Evolutionary conservation across 345 rosid genomes (phyloP), one percentile per base, ranked within the genome.

Genomic region (Camelina laxa): DNA sequence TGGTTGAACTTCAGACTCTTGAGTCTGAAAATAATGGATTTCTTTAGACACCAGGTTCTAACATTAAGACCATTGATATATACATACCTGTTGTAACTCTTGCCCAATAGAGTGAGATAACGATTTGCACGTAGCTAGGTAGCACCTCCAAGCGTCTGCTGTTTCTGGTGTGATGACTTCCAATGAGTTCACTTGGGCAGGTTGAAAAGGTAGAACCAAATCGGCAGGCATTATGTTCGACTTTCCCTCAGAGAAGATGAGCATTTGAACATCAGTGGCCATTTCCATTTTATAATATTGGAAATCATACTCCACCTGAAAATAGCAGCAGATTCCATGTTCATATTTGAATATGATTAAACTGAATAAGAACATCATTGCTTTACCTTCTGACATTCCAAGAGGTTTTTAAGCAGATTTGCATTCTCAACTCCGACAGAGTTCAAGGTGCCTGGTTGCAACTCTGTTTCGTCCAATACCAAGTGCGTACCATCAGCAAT

Each of bases 191-290:
- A 70, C 78, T 4, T 83, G 82, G 54, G 88, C 81, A 68, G 97
- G 97, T 76, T 81, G 90, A 80, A 92, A 85, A 5, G 97, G 97
- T 30, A 92, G n/a, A 15, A 90, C 85, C 62, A 90, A 19, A 84
- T 92, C 97, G 11, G 97, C 89, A 0, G 97, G 99, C 68, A 92
- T 57, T 33, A 90, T 92, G 79, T 92, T 92, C 3, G 99, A 95
- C 66, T 92, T 95, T 44, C 93, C 97, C 76, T 92, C 89, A 0
- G 99, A 92, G 75, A 87, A 82, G 36, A 90, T 36, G 68, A 92
- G 89, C 80, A 95, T 65, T 69, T 85, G 97, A 65, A 89, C 80
- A 84, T 95, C 96, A 33, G 99, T 84, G 4, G 84, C 60, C 93
- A 92, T 88, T 51, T 92, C 97, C 96, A 92, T 88, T 77, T 89